Conservation (phyloP, 805 yeast species). For the Candida xiaguanensis region DNA sequence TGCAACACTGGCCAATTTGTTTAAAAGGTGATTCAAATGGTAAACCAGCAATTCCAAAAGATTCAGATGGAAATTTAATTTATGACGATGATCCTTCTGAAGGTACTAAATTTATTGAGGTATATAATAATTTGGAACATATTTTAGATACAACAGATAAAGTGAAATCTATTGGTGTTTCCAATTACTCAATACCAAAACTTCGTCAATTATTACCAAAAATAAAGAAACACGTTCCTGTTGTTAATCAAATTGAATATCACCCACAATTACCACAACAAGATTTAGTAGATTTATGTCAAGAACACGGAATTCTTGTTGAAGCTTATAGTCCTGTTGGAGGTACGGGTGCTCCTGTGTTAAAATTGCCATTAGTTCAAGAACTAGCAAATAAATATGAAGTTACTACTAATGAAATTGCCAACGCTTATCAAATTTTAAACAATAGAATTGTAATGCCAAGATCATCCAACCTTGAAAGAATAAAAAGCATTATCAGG, state of each 20-base stretch:
- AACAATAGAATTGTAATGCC: conserved; percentile 64
- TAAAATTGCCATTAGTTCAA: conserved; percentile 46
- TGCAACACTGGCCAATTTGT: conserved; percentile 51
- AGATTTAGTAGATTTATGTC: conserved; percentile 51
- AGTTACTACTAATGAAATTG: conserved; percentile 52
- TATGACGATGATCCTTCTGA: conserved; percentile 33
- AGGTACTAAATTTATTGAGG: conserved; percentile 28
- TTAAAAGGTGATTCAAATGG: conserved; percentile 40
- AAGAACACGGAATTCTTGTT: conserved; percentile 47
- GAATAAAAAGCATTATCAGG: conserved; percentile 45
- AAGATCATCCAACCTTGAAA: conserved; percentile 64
- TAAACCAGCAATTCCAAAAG: conserved; percentile 31
- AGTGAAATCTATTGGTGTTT: conserved; percentile 32
- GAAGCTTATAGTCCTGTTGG: conserved; percentile 76
- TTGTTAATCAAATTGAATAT: conserved; percentile 69
- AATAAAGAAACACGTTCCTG: conserved; percentile 43
- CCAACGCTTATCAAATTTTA: conserved; percentile 57
- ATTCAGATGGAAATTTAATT: conserved; percentile 29
- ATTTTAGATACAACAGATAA: conserved; percentile 27
- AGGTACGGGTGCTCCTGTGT: conserved; percentile 59
- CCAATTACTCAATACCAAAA: conserved; percentile 29
- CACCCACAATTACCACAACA: conserved; percentile 68
- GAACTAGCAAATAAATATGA: conserved; percentile 56
- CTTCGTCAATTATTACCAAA: conserved; percentile 23
- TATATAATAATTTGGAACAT: conserved; percentile 27